phyloP scores from a whole-genome alignment of 164 flowering plant species.

The Tetrastigma voinierianum region DNA sequence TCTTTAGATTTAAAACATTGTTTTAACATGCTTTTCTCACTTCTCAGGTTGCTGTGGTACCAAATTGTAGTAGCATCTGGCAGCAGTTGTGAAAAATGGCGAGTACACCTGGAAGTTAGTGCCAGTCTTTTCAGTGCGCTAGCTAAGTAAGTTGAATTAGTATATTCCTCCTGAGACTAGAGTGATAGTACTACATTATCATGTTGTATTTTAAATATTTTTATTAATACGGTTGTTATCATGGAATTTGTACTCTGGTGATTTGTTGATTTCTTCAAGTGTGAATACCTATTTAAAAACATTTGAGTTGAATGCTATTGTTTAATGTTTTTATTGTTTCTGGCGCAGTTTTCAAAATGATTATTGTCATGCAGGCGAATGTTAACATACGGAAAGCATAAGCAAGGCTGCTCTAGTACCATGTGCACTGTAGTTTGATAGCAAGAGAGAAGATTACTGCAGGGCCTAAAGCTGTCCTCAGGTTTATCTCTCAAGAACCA shows the following conservation, averaged over 20 bases:
- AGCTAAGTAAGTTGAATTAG: slow-evolving; percentile 57
- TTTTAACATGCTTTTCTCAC: background rate
- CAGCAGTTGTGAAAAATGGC: slow-evolving; percentile 99
- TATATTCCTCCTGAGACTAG: too few species aligned
- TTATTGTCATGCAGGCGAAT: slow-evolving; percentile 62
- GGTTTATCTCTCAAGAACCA: slow-evolving; percentile 86
- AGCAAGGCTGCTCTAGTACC: slow-evolving; percentile 98
- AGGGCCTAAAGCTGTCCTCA: slow-evolving; percentile 86
- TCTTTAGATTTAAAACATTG: background rate
- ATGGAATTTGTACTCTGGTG: background rate
- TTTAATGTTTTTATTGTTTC: background rate
- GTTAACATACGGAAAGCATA: slow-evolving; percentile 88
- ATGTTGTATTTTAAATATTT: background rate
- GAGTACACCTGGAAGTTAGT: slow-evolving; percentile 97
- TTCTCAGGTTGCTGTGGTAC: slow-evolving; percentile 75
- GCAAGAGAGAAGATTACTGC: slow-evolving; percentile 89
- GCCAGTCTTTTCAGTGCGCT: slow-evolving; percentile 93
- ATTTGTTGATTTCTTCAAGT: background rate
- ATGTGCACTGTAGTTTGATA: slow-evolving; percentile 86
- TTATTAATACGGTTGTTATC: background rate
- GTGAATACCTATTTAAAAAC: too few species aligned
- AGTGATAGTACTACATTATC: background rate
- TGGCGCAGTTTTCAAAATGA: background rate
- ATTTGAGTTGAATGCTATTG: background rate
- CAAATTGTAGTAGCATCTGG: slow-evolving; percentile 93